A percentile compares a stretch with the other conserved stretches of the same genome.
Evolutionary conservation across 2,329 filamentous ascomycete species (phyloP).

Genomic region (Aspergillus sp.): DNA sequence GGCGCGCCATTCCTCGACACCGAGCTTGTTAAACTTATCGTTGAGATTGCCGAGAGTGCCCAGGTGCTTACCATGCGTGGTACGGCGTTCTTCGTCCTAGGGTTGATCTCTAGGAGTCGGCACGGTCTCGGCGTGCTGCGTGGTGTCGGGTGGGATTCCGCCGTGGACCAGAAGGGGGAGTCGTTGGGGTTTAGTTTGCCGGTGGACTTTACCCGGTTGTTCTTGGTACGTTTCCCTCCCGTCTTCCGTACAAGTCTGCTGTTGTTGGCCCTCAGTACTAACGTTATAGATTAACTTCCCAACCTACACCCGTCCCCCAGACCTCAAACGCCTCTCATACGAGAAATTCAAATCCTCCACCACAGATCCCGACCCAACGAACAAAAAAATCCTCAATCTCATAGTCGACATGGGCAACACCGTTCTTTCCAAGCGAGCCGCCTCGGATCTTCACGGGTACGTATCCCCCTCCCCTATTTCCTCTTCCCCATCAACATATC

Average conservation of each 20-base stretch:
- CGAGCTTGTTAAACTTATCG: constrained; percentile 78
- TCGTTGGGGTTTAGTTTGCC: constrained; percentile 86
- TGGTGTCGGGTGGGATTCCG: constrained; percentile 87
- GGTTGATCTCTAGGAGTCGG: constrained; percentile 80
- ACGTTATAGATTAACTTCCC: constrained; percentile 25
- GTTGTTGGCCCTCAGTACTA: neutral
- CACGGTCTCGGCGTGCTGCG: constrained; percentile 88
- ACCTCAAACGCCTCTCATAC: constrained; percentile 34
- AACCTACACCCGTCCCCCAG: constrained; percentile 33
- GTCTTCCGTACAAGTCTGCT: neutral
- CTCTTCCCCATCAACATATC: neutral
- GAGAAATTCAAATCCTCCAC: constrained; percentile 50
- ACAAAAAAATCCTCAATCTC: constrained; percentile 70
- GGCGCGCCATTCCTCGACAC: constrained; percentile 87
- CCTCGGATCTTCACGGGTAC: constrained; percentile 63
- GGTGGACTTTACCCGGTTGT: constrained; percentile 65
- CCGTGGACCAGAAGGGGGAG: constrained; percentile 70
- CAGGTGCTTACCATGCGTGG: constrained; percentile 88
- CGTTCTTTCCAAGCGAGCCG: constrained; percentile 79
- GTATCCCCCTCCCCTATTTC: constrained; percentile 11
- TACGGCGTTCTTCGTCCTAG: constrained; percentile 92
- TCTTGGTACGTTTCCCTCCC: constrained; percentile 52
- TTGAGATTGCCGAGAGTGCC: constrained; percentile 78
- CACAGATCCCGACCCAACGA: constrained; percentile 53
- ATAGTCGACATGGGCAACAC: constrained; percentile 88